These are phyloP conservation scores for Blastobotrys americana DNA, from an alignment of 805 yeast genomes.

Conservation along the genomic window DNA sequence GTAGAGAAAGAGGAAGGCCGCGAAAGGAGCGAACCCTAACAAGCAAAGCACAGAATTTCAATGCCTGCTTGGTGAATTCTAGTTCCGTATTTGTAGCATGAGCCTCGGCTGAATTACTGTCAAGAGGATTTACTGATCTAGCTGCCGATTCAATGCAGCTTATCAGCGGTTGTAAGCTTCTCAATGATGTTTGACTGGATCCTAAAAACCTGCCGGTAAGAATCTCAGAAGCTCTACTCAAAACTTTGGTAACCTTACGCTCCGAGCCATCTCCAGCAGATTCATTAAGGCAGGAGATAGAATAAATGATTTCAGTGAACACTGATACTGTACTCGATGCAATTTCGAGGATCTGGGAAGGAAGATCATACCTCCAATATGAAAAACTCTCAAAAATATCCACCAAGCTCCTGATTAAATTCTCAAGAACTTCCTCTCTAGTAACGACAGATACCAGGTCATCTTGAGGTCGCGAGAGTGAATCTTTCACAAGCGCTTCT, in stretches of 20 bases:
- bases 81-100: slow-evolving; percentile 40
- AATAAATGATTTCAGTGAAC: slow-evolving; percentile 47
- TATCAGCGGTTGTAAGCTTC: slow-evolving; percentile 50
- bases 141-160: slow-evolving; percentile 44
- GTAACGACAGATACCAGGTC: slow-evolving; percentile 33
- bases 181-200: slow-evolving; percentile 41
- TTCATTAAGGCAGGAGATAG: slow-evolving; percentile 49
- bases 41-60: slow-evolving; percentile 51
- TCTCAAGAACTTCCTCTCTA: slow-evolving; percentile 49
- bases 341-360: slow-evolving; percentile 52
- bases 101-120: slow-evolving; percentile 33
- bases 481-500: slow-evolving; percentile 44
- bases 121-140: slow-evolving; percentile 31
- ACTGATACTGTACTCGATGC: slow-evolving; percentile 49
- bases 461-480: slow-evolving; percentile 30
- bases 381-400: slow-evolving; percentile 66
- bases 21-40: slow-evolving; percentile 49
- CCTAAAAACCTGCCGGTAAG: slow-evolving; percentile 53
- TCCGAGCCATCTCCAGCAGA: slow-evolving; percentile 28
- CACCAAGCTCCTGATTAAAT: slow-evolving; percentile 49
- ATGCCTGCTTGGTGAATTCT: slow-evolving; percentile 43
- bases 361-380: slow-evolving; percentile 56
- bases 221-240: slow-evolving; percentile 44
- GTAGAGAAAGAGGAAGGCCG: slow-evolving; percentile 48
- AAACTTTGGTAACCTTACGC: slow-evolving; percentile 39